Base-by-base conservation (phyloP, 2,329 filamentous ascomycete species). In the Alternaria brassicae region DNA sequence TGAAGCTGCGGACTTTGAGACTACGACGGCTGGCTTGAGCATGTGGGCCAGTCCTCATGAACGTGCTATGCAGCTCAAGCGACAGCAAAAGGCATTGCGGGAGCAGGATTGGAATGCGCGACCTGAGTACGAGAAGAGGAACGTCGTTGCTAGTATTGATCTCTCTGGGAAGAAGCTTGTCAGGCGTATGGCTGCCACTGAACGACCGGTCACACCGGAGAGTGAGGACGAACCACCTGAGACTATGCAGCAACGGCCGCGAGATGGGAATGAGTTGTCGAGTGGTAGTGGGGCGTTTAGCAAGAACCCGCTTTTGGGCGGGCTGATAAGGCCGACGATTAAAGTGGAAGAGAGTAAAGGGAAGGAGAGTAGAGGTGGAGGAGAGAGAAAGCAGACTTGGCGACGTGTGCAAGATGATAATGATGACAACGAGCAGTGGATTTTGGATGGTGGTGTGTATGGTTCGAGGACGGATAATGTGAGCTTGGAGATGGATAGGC, bases 31-130 rank as follows among this genome's bases (percentile, higher is more conserved):
- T 30, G 86, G 88, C 6, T 82, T 85, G 4, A 92, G 86, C 67
- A 89, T 95, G 80, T 97, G 93, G 93, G 91, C 92, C 49, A 92
- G 82, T 15, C 92, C 93, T 0, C 88, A 91, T 63, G 92, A 96
- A 77, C 85, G 93, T 40, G 93, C 93, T 1, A 83, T 88, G 65
- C 92, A 95, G 75, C 80, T 97, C 57, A 96, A 94, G 78, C 86
- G 88, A 58, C 93, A 97, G 78, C 93, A 96, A 78, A 91, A 91
- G 74, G 81, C 93, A 3, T 79, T 96, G 67, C 83, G 92, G 5
- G 92, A 96, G 78, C 89, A 95, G 83, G 91, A 96, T 71, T 96
- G 93, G 88, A 91, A 90, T 67, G 89, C 90, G 4, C 83, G 86
- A 51, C 92, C 93, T 0, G 93, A 96, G 62, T 97, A 93, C 77